Evolutionary conservation across 768 basidiomycete species (phyloP), one percentile per base, ranked within the genome.

Genomic region (Lentinula sp.): DNA sequence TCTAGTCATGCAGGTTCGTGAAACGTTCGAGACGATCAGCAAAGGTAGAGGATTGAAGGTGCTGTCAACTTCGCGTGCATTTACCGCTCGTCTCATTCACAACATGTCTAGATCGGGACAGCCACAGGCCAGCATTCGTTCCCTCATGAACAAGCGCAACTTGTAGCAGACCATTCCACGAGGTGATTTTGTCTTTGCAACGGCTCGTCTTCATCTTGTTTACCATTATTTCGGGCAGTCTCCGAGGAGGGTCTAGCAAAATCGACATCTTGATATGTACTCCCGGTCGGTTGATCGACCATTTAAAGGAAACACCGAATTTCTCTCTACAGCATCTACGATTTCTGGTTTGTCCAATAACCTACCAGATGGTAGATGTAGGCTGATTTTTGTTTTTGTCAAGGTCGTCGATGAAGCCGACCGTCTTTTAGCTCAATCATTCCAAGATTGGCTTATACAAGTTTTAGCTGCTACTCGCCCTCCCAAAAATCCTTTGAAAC

Each of bases 351-450:
- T 32, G 88, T 53, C 36, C 33, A 36, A 36, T 36, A 28, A 28
- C 28, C 4, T 28, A 28, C n/a, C 45, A 12, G 23, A 48, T n/a
- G 2, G 23, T n/a, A 48, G 9, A 37, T n/a, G 36, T 55, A 23
- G 15, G 1, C 9, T 42, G 15, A 6, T 13, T 23, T 39, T 42
- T 9, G 18, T 36, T 43, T n/a, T 13, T 20, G 60, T 43, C 9
- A 61, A 96, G 94, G 87, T 98, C 33, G 93, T 99, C 60, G 97
- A 99, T 71, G 97, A 99, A 75, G 97, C 97, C 0, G 97, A 99
- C 70, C 85, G 95, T n/a, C 80, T 99, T 0, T 80, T 99, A 8
- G 89, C 91, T 9, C 95, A 98, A 70, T 93, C 93, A 1, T 98
- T 97, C 75, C 95, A 98, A 72, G 91, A 93, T 70, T 99, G 95